Base-by-base conservation (phyloP, 2,329 filamentous ascomycete species). In the Colletotrichum neosansevieriae region DNA sequence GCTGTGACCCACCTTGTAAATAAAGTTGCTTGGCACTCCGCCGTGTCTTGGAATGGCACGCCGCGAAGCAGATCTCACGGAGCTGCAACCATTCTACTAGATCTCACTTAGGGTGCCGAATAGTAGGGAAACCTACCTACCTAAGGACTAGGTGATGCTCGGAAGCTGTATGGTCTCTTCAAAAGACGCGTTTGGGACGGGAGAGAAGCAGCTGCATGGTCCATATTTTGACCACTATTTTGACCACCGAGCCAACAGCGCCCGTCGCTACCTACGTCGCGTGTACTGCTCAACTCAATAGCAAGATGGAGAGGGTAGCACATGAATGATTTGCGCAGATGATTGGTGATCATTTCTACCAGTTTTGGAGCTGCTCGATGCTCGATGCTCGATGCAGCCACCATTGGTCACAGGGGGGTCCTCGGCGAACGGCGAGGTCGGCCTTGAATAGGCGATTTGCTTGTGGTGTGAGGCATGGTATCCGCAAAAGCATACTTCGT, bases 21-120 rank as follows among this genome's bases (percentile, higher is more conserved):
- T 68, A 68, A 68, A 68, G 65, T 68, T 68, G 17, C 65, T 68
- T 68, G 65, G 65, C 65, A 68, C 65, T 68, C 65, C 65, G 61
- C 53, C 65, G 61, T 59, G 65, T 68, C 65, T 68, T 68, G 61
- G 54, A 49, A 29, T 59, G 47, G 53, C 54, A 65, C 65, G 59
- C 60, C 47, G n/a, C 65, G 65, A 68, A 68, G 58, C 60, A 53
- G 51, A 64, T 67, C 60, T 64, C 60, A 45, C 32, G 29, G 45
- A 49, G 65, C 34, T 47, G 59, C 45, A 58, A 45, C 53, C 44
- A 38, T 12, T 15, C 4, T 12, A 15, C 36, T 15, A 38, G 24
- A 64, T 58, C 29, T 63, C 45, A 58, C 24, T 38, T 40, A 57
- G 45, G 56, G 45, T 50, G 21, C 32, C 59, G 29, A 21, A 45